Evolutionary conservation across 2,329 filamentous ascomycete species (phyloP), one percentile per base, ranked within the genome.

Genomic region (Penicillium nordicum): DNA sequence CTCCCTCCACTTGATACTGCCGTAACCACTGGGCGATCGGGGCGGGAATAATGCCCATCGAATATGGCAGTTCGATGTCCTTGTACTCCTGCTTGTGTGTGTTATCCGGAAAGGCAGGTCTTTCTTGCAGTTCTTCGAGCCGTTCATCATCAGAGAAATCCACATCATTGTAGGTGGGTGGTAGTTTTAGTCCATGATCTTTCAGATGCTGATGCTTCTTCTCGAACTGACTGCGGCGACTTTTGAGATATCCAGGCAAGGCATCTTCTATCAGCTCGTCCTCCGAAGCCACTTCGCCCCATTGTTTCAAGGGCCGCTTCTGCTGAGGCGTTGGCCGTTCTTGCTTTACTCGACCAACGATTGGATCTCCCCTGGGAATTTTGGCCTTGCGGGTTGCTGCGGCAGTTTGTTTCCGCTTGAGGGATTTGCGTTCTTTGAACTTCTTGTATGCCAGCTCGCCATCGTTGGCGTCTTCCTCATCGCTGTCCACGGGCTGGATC

Each of bases 21-120:
- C 94, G 86, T 47, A 99, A 79, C 76, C 94, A 97, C 69, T 94
- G 92, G 0, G 93, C 92, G 52, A 97, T 90, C 0, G 91, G 84
- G 0, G 90, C 92, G 0, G 94, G 94, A 38, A 99, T 92, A 4
- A 92, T 69, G 0, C 92, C 93, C 0, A 85, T 83, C 0, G 92
- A 95, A 63, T 87, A 85, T 14, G 84, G 82, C 25, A 97, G 79
- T 44, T 84, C 79, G 46, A 96, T 87, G 61, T 95, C 90, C 65
- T 87, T 80, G 72, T 94, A 92, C 0, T 80, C 79, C 14, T 87
- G 82, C 34, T 84, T 88, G 0, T 89, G 87, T 50, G 84, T 86
- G 76, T 64, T 69, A 69, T 65, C 81, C 71, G 76, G 74, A 51
- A 97, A 89, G 1, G 82, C 76, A 0, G 93, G 93, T 50, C 86